A percentile compares a stretch with the other conserved stretches of the same genome.
Conservation (phyloP, 2,329 filamentous ascomycete species). For the Alternaria solani region DNA sequence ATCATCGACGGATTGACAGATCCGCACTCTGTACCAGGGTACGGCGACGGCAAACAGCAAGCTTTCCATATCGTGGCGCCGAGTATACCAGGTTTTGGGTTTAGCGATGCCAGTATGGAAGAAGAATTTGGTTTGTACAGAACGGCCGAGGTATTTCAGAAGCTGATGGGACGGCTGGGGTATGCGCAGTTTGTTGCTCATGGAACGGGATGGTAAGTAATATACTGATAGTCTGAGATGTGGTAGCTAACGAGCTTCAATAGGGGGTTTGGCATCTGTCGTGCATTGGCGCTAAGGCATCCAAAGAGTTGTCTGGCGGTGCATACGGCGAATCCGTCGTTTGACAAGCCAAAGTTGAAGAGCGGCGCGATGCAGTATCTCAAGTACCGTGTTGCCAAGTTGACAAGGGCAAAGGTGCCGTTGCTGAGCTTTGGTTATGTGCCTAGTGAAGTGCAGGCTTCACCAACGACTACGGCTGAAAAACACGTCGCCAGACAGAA, state of each 20-base stretch:
- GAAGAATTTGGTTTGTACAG: slow-evolving; percentile 60
- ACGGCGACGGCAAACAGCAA: slow-evolving; percentile 30
- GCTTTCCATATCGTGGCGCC: slow-evolving; percentile 73
- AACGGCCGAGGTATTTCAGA: slow-evolving; percentile 65
- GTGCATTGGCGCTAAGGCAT: slow-evolving; percentile 59
- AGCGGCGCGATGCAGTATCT: slow-evolving; percentile 60
- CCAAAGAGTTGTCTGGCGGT: slow-evolving; percentile 64
- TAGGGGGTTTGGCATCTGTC: slow-evolving; percentile 55
- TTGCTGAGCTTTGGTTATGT: slow-evolving; percentile 65
- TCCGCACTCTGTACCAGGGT: slow-evolving; percentile 55
- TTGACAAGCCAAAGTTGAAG: slow-evolving; percentile 59
- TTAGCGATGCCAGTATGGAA: slow-evolving; percentile 68
- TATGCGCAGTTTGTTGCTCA: slow-evolving; percentile 67
- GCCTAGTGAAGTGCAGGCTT: slow-evolving; percentile 57
- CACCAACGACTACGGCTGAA: background rate
- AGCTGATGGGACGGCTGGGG: slow-evolving; percentile 67
- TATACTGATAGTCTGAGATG: background rate
- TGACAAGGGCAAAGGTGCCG: slow-evolving; percentile 51
- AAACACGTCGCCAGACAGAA: background rate
- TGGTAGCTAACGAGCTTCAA: background rate
- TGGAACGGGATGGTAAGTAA: slow-evolving; percentile 59
- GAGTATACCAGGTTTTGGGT: slow-evolving; percentile 71
- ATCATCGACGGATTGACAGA: slow-evolving; percentile 64
- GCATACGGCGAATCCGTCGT: slow-evolving; percentile 67
- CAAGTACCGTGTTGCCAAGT: slow-evolving; percentile 64